A percentile compares a stretch with the other conserved stretches of the same genome.
These are phyloP conservation scores for Penicillium brevicompactum DNA, from an alignment of 2,329 filamentous ascomycete genomes.

Conservation along the genomic window DNA sequence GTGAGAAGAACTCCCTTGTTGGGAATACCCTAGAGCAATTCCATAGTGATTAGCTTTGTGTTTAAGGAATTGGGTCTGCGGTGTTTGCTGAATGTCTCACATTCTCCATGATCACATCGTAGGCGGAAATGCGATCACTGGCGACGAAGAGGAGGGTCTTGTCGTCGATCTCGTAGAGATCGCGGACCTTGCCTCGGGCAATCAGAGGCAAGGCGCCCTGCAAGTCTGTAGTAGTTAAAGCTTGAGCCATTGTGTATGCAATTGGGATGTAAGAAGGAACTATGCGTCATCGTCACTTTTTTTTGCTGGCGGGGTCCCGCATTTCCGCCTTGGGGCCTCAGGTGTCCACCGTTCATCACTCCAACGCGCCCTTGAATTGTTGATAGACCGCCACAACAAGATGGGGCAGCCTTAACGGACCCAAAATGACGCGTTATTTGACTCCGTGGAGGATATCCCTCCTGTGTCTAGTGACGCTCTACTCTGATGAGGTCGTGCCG, in stretches of 20 bases:
- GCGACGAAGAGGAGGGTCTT: constrained; percentile 78
- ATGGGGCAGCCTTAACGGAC: constrained; percentile 14
- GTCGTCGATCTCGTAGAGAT: constrained; percentile 73
- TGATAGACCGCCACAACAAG: constrained; percentile 4
- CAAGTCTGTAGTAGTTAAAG: constrained; percentile 47
- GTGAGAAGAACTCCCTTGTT: constrained; percentile 69
- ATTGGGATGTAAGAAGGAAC: constrained; percentile 4
- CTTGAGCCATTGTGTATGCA: constrained; percentile 36
- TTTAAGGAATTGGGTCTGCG: constrained; percentile 15
- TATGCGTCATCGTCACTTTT: constrained; percentile 23
- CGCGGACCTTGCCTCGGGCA: constrained; percentile 73
- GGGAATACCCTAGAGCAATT: constrained; percentile 60
- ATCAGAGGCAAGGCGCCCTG: constrained; percentile 51
- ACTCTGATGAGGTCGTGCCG: constrained; percentile 71
- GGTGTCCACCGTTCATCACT: constrained; percentile 17
- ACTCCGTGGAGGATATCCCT: constrained; percentile 88
- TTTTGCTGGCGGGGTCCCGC: constrained; percentile 23
- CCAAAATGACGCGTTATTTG: constrained; percentile 74
- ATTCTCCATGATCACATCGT: constrained; percentile 88
- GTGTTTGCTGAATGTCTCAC: constrained; percentile 52
- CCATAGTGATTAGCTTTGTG: constrained; percentile 9
- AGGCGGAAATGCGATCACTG: constrained; percentile 90
- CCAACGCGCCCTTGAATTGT: constrained; percentile 13
- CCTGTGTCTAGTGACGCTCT: constrained; percentile 78
- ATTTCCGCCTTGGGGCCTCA: constrained; percentile 20